These are phyloP conservation scores for Cercospora sojina DNA, from an alignment of 2,329 filamentous ascomycete genomes.

Conservation along the genomic window DNA sequence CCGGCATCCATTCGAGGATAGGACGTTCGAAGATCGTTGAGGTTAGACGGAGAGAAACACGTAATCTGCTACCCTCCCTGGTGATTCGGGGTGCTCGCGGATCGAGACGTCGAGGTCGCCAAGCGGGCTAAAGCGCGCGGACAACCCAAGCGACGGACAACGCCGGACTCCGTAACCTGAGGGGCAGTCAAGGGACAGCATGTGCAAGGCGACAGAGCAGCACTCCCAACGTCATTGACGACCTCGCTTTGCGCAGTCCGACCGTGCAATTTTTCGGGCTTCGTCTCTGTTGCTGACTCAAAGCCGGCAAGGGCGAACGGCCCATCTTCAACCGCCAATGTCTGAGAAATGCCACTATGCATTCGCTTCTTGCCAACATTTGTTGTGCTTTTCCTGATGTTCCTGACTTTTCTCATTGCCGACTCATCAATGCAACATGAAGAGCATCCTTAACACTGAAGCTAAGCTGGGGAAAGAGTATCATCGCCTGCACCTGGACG, in stretches of 20 bases:
- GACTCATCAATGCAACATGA: background rate
- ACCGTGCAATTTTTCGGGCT: background rate
- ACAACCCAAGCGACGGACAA: background rate
- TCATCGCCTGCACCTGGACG: background rate
- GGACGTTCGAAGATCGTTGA: background rate
- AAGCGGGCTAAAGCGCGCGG: background rate
- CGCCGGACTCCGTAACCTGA: background rate
- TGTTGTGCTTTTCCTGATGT: background rate
- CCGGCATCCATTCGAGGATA: background rate
- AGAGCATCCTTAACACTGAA: background rate
- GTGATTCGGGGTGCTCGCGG: too few species aligned
- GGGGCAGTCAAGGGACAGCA: background rate
- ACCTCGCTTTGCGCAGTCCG: background rate
- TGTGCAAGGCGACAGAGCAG: background rate
- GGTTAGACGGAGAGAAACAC: background rate
- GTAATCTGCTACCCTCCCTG: background rate
- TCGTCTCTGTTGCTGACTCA: background rate
- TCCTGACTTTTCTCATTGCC: background rate
- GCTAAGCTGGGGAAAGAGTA: background rate
- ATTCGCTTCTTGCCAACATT: background rate
- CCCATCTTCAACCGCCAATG: background rate
- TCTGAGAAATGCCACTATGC: background rate
- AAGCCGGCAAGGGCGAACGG: background rate
- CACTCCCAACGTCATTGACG: background rate
- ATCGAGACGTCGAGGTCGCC: background rate